Evolutionary conservation across 2,329 filamentous ascomycete genomes (phyloP), one percentile per base, ranked within the genome.

Genomic region (Myriosclerotinia scirpicola): DNA sequence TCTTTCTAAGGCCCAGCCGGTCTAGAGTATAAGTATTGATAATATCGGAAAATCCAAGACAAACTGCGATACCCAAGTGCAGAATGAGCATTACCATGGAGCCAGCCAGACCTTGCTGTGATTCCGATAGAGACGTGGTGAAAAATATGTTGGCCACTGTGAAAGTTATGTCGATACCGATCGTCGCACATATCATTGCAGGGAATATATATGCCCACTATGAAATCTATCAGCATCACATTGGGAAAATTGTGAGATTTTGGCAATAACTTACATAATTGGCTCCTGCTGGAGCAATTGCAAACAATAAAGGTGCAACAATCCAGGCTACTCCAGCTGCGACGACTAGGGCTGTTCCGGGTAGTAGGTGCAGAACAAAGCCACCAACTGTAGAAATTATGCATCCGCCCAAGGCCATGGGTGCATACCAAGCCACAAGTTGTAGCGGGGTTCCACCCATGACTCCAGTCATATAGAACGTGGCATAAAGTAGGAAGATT

Each of bases 71-170:
- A 12, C 89, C 88, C 11, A 93, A 80, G 72, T 91, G 90, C 40
- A 92, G 75, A 2, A 92, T 78, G 58, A 85, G 87, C 77, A 90
- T 92, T 73, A 90, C 87, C 55, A 93, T 76, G 0, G 87, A 90
- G 1, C 90, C 89, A 0, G 90, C 90, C 0, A 92, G 80, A 0
- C 89, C 90, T 75, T 94, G 91, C 60, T 87, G 82, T 15, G 84
- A 82, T 5, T 81, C 81, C 0, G 90, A 89, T 69, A 93, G 80
- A 17, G 84, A 85, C 0, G 90, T 92, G 0, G 90, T 92, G 75
- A 92, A 90, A 77, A 91, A 93, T 67, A 93, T 84, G 73, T 90
- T 93, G 22, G 87, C 85, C 1, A 93, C 84, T 73, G 89, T 92
- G 78, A 89, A 93, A 8, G 86, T 87, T 65, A 93, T 86, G 73